These are phyloP conservation scores for Calonectria hongkongensis DNA, from an alignment of 2,329 filamentous ascomycete genomes.

Conservation along the genomic window DNA sequence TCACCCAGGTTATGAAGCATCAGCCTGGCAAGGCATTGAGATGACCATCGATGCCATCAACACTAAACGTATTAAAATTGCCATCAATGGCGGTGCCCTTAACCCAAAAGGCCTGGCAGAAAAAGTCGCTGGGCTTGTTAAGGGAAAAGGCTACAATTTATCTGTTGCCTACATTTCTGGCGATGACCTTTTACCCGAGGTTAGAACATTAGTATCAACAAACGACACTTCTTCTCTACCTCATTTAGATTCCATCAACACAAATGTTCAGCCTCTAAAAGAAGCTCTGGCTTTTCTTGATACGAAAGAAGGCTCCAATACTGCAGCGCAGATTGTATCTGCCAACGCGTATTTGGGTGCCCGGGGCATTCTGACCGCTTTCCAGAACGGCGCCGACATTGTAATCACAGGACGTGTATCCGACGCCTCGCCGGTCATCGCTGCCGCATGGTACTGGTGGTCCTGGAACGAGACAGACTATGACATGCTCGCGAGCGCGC, in stretches of 20 bases:
- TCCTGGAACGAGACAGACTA: constrained; percentile 66
- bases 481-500: constrained; percentile 66
- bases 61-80: constrained; percentile 70
- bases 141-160: constrained; percentile 54
- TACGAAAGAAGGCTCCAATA: constrained; percentile 32
- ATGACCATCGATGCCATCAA: constrained; percentile 58
- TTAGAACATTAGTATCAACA: constrained; percentile 3
- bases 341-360: constrained; percentile 72
- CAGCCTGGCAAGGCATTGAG: constrained; percentile 51
- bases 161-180: constrained; percentile 62
- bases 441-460: constrained; percentile 72
- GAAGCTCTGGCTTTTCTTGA: constrained; percentile 44
- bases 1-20: constrained; percentile 48
- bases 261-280: constrained; percentile 44
- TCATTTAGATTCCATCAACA: constrained; percentile 54
- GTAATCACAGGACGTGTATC: constrained; percentile 65
- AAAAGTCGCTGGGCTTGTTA: constrained; percentile 49
- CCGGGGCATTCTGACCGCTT: constrained; percentile 62
- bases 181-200: constrained; percentile 58
- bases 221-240: constrained; percentile 22
- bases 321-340: constrained; percentile 49
- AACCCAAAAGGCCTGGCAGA: constrained; percentile 72
- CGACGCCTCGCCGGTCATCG: constrained; percentile 69
- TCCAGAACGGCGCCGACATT: constrained; percentile 63
- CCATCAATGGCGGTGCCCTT: constrained; percentile 74